A percentile compares a stretch with the other conserved stretches of the same genome.
These are phyloP conservation scores for Penicillium longicatenatum DNA, from an alignment of 495 filamentous ascomycete genomes.

Conservation along the genomic window DNA sequence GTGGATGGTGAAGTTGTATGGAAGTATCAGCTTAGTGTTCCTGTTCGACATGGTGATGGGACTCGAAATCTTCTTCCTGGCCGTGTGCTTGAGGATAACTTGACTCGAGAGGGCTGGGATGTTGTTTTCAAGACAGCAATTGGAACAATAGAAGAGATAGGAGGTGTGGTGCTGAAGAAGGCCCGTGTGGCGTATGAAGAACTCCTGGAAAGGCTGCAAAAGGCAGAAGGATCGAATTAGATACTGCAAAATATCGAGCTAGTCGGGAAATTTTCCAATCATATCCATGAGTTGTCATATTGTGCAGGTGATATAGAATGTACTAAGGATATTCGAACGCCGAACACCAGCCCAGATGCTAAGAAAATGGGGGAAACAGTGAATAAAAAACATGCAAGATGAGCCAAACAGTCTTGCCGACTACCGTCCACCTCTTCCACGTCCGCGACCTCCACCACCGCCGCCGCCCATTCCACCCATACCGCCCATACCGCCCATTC, in stretches of 20 bases:
- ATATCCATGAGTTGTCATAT: slow-evolving; percentile 13
- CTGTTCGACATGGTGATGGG: slow-evolving; percentile 18
- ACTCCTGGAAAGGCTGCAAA: slow-evolving; percentile 12
- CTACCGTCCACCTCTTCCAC: slow-evolving; percentile 46
- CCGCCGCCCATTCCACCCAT: slow-evolving; percentile 29
- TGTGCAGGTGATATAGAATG: slow-evolving; percentile 21
- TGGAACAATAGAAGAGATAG: slow-evolving; percentile 24
- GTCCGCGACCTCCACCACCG: slow-evolving; percentile 29
- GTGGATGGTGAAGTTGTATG: slow-evolving; percentile 78
- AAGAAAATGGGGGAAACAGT: slow-evolving; percentile 23
- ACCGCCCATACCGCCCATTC: slow-evolving; percentile 25
- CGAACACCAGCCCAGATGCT: slow-evolving; percentile 36
- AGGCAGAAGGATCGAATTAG: slow-evolving; percentile 21
- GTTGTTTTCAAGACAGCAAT: slow-evolving; percentile 18
- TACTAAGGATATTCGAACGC: slow-evolving; percentile 21
- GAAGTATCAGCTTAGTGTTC: slow-evolving; percentile 57
- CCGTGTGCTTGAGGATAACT: slow-evolving; percentile 32
- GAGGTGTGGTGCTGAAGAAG: slow-evolving; percentile 2
- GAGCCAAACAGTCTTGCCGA: slow-evolving; percentile 1
- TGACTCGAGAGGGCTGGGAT: slow-evolving; percentile 18
- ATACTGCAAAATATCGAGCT: slow-evolving; percentile 6
- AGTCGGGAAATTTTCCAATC: slow-evolving; percentile 5
- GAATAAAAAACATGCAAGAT: slow-evolving; percentile 14
- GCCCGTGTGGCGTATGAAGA: slow-evolving; percentile 12
- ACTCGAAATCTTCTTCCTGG: slow-evolving; percentile 25